Evolutionary conservation across 2,329 filamentous ascomycete genomes (phyloP).

Genomic region (Fusarium verrucosum): DNA sequence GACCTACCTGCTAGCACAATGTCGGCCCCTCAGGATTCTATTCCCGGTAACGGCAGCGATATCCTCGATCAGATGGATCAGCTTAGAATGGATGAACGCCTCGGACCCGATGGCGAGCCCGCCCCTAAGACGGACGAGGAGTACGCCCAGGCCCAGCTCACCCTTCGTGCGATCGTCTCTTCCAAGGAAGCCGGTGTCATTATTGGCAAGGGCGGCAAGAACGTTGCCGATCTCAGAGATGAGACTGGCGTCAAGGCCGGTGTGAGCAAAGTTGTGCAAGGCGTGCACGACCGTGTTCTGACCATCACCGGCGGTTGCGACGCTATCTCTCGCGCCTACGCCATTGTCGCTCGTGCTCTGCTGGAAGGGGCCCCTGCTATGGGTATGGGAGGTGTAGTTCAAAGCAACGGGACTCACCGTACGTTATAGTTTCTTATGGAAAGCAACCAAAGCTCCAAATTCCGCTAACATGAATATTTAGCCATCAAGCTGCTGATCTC

Average conservation of each 20-base stretch:
- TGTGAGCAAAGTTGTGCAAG: conserved; percentile 98
- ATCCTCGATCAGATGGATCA: conserved; percentile 70
- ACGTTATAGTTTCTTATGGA: conserved; percentile 43
- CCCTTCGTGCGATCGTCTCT: conserved; percentile 95
- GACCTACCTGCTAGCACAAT: conserved; percentile 54
- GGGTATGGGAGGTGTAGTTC: conserved; percentile 92
- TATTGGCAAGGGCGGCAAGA: conserved; percentile 98
- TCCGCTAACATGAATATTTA: conserved; percentile 52
- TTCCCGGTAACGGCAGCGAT: conserved; percentile 68
- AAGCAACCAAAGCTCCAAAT: neutral
- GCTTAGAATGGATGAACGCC: conserved; percentile 71
- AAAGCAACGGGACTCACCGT: conserved; percentile 94
- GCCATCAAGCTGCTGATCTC: conserved; percentile 98
- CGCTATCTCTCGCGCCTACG: conserved; percentile 89
- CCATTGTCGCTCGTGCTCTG: conserved; percentile 88
- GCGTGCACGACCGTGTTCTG: conserved; percentile 95
- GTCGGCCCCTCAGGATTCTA: conserved; percentile 69
- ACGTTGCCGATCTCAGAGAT: conserved; percentile 94
- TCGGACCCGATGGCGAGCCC: conserved; percentile 78
- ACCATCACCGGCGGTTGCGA: conserved; percentile 93
- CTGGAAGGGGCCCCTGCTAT: conserved; percentile 93
- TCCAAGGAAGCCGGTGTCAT: conserved; percentile 99
- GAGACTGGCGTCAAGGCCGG: conserved; percentile 98
- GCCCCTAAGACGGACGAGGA: conserved; percentile 95
- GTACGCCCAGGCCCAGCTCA: conserved; percentile 91